phyloP scores from a whole-genome alignment of 306 rosid genomes.

The Glycine latifolia region DNA sequence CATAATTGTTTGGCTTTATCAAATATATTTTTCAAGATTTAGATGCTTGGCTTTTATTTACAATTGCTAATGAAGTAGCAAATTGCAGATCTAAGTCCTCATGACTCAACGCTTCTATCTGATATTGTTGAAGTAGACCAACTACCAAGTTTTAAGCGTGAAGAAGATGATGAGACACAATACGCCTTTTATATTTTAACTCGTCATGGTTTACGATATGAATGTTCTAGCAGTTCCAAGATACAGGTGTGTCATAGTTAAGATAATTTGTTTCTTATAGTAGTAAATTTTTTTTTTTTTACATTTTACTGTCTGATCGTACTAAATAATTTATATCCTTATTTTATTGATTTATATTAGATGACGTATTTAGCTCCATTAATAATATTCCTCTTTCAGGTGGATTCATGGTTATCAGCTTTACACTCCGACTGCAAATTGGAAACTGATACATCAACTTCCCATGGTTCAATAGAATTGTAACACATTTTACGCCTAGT shows the following conservation, averaged over 20 bases:
- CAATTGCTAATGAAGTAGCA: conserved; percentile 35
- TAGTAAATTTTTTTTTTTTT: not conserved
- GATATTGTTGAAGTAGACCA: conserved; percentile 75
- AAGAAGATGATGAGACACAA: conserved; percentile 60
- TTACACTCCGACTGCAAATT: conserved; percentile 65
- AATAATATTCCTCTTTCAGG: conserved; percentile 53
- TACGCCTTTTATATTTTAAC: conserved; percentile 77
- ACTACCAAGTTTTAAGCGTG: conserved; percentile 73
- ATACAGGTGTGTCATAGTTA: conserved; percentile 62
- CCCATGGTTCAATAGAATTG: conserved; percentile 43
- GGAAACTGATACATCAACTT: conserved; percentile 50
- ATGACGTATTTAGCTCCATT: not conserved
- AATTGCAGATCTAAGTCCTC: conserved; percentile 58
- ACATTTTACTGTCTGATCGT: no score
- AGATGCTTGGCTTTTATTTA: conserved; percentile 25
- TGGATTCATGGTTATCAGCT: conserved; percentile 77
- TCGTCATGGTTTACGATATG: conserved; percentile 77
- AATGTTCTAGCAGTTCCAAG: conserved; percentile 82
- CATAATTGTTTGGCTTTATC: not conserved
- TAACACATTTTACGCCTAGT: conserved; percentile 32
- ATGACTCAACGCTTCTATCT: conserved; percentile 54
- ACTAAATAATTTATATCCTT: not conserved
- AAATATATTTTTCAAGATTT: conserved; percentile 10
- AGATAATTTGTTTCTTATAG: not conserved
- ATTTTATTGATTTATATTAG: conserved; percentile 3